Base-by-base conservation (phyloP, 2,329 filamentous ascomycete genomes). In the Ambrosiella cleistominuta region DNA sequence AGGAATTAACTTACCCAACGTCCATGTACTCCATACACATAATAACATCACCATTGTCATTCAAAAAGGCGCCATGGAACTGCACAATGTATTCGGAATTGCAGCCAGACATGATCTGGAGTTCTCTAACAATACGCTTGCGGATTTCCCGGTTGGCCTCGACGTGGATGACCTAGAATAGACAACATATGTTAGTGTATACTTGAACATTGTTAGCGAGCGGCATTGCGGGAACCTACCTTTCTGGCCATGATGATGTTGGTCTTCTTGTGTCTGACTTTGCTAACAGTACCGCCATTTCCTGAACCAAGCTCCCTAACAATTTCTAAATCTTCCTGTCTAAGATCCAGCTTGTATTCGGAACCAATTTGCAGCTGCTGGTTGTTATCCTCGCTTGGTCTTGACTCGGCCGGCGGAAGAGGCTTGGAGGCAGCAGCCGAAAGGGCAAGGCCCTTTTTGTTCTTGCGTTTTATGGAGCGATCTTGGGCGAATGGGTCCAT, bases 1-100 rank as follows among this genome's bases (percentile, higher is more conserved):
- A 27, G 3, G 27, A 27, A 74, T 87, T 71, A 27, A 74, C 87
- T 71, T 78, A 97, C 93, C 93, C 93, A 68, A 91, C 88, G 71
- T 98, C 93, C 88, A 95, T 95, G 69, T 98, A 97, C 70, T 98
- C 93, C 93, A 98, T 98, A 70, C 93, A 98, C 84, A 98, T 91
- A 65, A 97, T 94, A 60, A 98, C 94, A 72, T 98, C 93, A 68
- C 94, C 91, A 62, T 89, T 89, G 67, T 94, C 87, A 68, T 95
- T 97, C 67, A 97, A 80, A 68, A 97, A 98, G 42, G 93, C 93
- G 61, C 93, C 93, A 67, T 97, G 97, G 71, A 96, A 98, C 57
- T 86, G 95, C 61, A 98, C 93, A 66, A 98, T 97, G 70, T 94
- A 90, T 61, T 93, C 87, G 19, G 88, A 96, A 67, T 95, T 93